Percentiles rank a stretch among this genome's conserved stretches.
These are phyloP conservation scores for Carallia brachiata DNA, from an alignment of 345 rosid species.

Conservation along the genomic window DNA sequence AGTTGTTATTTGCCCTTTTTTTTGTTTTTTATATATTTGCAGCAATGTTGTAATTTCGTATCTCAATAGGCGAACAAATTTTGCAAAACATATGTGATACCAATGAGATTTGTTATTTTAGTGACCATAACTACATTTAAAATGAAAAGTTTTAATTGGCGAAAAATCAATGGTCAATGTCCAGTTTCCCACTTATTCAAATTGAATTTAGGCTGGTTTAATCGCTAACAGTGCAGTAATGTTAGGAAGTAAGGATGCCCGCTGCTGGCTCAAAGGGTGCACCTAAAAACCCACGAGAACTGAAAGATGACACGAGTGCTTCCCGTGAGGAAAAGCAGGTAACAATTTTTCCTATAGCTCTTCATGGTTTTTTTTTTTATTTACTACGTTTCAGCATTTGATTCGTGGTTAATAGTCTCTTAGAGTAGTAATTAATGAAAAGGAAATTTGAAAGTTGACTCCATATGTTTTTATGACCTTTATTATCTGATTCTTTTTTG, in stretches of 20 bases:
- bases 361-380: neutral
- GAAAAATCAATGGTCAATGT: neutral
- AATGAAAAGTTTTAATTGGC: neutral
- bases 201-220: neutral
- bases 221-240: constrained; percentile 25
- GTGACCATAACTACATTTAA: neutral
- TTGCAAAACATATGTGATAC: too few species aligned
- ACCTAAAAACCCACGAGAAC: constrained; percentile 62
- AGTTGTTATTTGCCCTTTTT: too few species aligned
- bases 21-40: too few species aligned
- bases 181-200: constrained; percentile 4
- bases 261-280: constrained; percentile 90
- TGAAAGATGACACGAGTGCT: constrained; percentile 83
- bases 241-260: constrained; percentile 97
- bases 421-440: neutral
- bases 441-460: neutral
- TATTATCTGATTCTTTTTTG: neutral
- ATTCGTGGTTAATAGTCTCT: neutral
- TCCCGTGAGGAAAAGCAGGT: constrained; percentile 93
- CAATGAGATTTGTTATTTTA: neutral
- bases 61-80: too few species aligned
- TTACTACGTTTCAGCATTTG: neutral
- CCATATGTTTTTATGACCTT: neutral
- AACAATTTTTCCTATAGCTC: neutral
- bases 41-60: too few species aligned